Evolutionary conservation across 2,329 filamentous ascomycete genomes (phyloP), one percentile per base, ranked within the genome.

Genomic region (Grosmannia serpens): DNA sequence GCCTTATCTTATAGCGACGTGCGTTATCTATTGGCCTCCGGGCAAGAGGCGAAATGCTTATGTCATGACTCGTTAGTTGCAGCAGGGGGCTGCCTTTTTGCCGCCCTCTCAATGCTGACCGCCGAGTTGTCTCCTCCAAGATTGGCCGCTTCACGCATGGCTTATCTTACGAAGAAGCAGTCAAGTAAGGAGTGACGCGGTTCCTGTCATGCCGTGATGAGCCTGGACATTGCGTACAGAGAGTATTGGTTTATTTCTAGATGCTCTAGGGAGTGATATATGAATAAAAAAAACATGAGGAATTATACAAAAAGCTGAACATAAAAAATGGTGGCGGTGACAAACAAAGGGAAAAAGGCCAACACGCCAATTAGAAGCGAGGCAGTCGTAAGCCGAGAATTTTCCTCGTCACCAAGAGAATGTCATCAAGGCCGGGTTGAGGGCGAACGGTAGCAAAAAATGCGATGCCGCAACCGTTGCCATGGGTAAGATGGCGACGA

Each of bases 351-450:
- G n/a, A n/a, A 44, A 44, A 38, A 50, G 2, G 15, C 22, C 22
- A 29, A 17, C 24, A 31, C 26, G 47, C 47, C 47, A 15, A 20
- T 29, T 20, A 41, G 8, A 27, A 15, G 11, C 22, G 26, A 15
- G 35, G 17, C 35, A 4, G 20, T 44, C 41, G 20, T 44, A n/a
- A 22, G 3, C 41, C 41, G 17, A 44, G 20, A n/a, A 44, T 5
- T 44, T 20, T 44, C 41, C 47, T 15, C 15, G 17, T 49, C 81
- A 89, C 83, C 85, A 90, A 11, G 85, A 87, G 70, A 90, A 89
- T 0, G 84, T 87, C 86, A 89, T 89, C 65, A 90, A 74, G 24
- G 86, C 86, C n/a, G 87, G 87, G 70, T 91, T 91, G 54, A 91
- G 73, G 4, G 82, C 87, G 60, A 91, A 76, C 1, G 88, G 88